Evolutionary conservation across 176 grass and related monocot species (phyloP).

Genomic region (Avena eriantha): DNA sequence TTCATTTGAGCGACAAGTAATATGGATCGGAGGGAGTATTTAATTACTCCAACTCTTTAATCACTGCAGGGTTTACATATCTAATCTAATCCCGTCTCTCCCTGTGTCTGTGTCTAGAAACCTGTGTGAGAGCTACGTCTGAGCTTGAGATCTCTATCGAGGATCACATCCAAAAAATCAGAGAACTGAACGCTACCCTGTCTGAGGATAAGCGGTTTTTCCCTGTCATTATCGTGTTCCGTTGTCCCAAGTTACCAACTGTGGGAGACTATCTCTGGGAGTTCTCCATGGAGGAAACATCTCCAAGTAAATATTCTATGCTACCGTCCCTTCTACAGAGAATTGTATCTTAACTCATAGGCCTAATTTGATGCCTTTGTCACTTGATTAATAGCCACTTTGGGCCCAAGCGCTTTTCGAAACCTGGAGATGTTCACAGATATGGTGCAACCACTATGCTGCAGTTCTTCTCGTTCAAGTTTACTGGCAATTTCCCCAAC

Average conservation of each 20-base stretch:
- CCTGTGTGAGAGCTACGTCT: neutral
- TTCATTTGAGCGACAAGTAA: no score
- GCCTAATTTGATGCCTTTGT: neutral
- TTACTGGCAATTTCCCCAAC: no score
- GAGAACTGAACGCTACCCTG: neutral
- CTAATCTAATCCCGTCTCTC: no score
- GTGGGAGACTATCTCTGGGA: neutral
- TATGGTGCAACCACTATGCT: neutral
- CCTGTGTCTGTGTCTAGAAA: no score
- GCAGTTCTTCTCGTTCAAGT: neutral
- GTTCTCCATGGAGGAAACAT: neutral
- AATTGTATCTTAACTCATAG: neutral
- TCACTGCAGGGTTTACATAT: no score
- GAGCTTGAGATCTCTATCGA: neutral
- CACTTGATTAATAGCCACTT: neutral
- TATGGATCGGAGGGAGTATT: no score
- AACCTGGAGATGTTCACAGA: neutral
- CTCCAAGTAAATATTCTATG: neutral
- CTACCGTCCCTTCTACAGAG: neutral
- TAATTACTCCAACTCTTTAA: neutral
- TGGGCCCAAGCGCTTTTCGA: neutral
- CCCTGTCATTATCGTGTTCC: neutral
- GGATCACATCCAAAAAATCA: neutral
- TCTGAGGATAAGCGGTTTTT: neutral
- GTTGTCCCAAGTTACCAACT: neutral